Conservation (phyloP, 1,139 yeast species). For the Zygosaccharomyces pseudobailii region DNA sequence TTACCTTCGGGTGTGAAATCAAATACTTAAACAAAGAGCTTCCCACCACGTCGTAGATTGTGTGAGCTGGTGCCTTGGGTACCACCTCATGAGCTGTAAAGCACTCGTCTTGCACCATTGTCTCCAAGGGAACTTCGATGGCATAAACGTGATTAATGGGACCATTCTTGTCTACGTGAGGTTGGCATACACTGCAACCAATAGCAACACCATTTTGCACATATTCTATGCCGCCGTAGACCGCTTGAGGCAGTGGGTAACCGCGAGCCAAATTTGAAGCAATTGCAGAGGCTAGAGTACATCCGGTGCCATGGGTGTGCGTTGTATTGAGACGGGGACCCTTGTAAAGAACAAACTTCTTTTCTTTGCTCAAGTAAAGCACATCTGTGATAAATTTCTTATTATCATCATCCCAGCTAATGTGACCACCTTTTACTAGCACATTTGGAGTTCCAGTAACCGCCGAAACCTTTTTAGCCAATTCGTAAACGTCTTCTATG, state of each 20-base stretch:
- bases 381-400: constrained; percentile 50
- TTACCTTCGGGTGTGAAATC: constrained; percentile 51
- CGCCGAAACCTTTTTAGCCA: constrained; percentile 44
- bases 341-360: constrained; percentile 42
- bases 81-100: constrained; percentile 24
- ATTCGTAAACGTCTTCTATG: constrained; percentile 38
- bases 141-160: constrained; percentile 61
- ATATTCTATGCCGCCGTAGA: constrained; percentile 55
- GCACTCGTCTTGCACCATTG: constrained; percentile 29
- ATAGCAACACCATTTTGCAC: constrained; percentile 62
- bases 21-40: constrained; percentile 49
- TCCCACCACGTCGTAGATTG: neutral
- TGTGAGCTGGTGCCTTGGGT: constrained; percentile 23
- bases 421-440: constrained; percentile 80
- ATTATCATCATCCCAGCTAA: constrained; percentile 43
- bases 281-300: constrained; percentile 79
- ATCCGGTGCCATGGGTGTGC: constrained; percentile 87
- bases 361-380: constrained; percentile 46
- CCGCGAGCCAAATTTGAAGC: constrained; percentile 69
- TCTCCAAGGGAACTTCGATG: constrained; percentile 36
- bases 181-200: constrained; percentile 38
- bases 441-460: constrained; percentile 49
- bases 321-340: constrained; percentile 47
- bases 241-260: constrained; percentile 42
- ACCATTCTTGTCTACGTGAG: constrained; percentile 50